Base-by-base conservation (phyloP, 208 protist genomes). In the Polymyxa betae region DNA sequence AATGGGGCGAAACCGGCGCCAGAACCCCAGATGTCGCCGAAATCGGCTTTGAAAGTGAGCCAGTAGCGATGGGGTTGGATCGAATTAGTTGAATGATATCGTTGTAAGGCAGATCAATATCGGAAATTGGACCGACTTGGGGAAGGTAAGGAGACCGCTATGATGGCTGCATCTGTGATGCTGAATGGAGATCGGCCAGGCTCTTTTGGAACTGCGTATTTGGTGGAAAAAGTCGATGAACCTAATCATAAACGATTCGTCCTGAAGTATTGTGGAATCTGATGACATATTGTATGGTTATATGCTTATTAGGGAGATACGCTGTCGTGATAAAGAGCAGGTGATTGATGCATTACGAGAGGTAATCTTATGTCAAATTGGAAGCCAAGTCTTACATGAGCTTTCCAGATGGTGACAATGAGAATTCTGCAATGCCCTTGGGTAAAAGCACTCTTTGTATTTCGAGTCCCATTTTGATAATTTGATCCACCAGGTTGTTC, bases 371-470 rank as follows among this genome's bases (percentile, higher is more conserved):
- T 29, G 16, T 16, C 29, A 32, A 29, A 16, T 32, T 16, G 54
- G 54, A 66, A 16, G n/a, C n/a, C n/a, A n/a, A n/a, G 54, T 66
- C 20, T 32, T 29, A 66, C 20, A 29, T 66, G 54, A 32, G 29
- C 54, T 66, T 16, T 66, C 29, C 54, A 66, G 54, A 66, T 66
- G 54, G 54, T 66, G 16, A 29, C 54, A 16, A 32, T 66, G 54
- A 66, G 54, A 29, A 66, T 66, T 32, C 29, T 66, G 54, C 54
- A 66, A 66, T 66, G 54, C 54, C 54, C 54, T 66, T 66, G 54
- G 54, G 54, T 66, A 66, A 66, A 29, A 66, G 20, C n/a, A 66
- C 29, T 66, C 54, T 66, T 16, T n/a, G n/a, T n/a, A n/a, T n/a
- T n/a, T n/a, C n/a, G n/a, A n/a, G n/a, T n/a, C n/a, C n/a, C n/a